A percentile compares a stretch with the other conserved stretches of the same genome.
Evolutionary conservation across 768 basidiomycete genomes (phyloP).

Genomic region (Lentinula edodes): DNA sequence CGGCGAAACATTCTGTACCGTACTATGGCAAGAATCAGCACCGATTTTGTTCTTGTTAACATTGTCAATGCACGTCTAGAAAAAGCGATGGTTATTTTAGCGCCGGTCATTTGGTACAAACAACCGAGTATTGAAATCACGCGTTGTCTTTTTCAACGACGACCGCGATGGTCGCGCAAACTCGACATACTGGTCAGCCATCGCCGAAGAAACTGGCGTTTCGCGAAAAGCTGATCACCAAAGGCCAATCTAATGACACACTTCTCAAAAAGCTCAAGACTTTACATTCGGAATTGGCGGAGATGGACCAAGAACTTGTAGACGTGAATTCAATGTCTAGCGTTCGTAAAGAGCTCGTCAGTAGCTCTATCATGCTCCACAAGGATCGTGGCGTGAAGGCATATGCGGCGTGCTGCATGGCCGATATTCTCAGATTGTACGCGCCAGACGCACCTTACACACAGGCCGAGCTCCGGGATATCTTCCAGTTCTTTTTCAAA

Average conservation of each 20-base stretch:
- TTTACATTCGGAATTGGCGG: slow-evolving; percentile 71
- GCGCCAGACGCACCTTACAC: slow-evolving; percentile 98
- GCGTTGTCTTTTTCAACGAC: slow-evolving; percentile 21
- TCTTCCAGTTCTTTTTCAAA: slow-evolving; percentile 93
- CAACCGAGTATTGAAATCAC: slow-evolving; percentile 34
- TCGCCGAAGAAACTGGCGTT: slow-evolving; percentile 66
- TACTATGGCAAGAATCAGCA: too few relatives aligned
- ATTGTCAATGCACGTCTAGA: background rate
- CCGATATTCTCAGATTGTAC: slow-evolving; percentile 88
- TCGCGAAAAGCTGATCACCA: slow-evolving; percentile 74
- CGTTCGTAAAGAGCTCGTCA: slow-evolving; percentile 76
- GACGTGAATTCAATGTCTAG: slow-evolving; percentile 66
- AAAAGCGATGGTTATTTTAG: background rate
- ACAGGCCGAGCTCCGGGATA: slow-evolving; percentile 82
- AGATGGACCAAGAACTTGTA: slow-evolving; percentile 82
- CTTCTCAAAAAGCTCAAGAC: slow-evolving; percentile 82
- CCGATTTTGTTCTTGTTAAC: too few relatives aligned
- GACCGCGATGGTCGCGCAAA: slow-evolving; percentile 66
- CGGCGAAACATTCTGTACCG: too few relatives aligned
- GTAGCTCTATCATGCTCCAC: slow-evolving; percentile 78
- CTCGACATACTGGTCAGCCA: slow-evolving; percentile 49
- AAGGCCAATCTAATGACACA: slow-evolving; percentile 73
- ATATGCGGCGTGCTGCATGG: slow-evolving; percentile 89
- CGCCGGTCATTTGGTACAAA: background rate
- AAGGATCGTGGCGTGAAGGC: slow-evolving; percentile 97